Evolutionary conservation across 2,329 filamentous ascomycete genomes (phyloP).

Genomic region (Neonectria neomacrospora): DNA sequence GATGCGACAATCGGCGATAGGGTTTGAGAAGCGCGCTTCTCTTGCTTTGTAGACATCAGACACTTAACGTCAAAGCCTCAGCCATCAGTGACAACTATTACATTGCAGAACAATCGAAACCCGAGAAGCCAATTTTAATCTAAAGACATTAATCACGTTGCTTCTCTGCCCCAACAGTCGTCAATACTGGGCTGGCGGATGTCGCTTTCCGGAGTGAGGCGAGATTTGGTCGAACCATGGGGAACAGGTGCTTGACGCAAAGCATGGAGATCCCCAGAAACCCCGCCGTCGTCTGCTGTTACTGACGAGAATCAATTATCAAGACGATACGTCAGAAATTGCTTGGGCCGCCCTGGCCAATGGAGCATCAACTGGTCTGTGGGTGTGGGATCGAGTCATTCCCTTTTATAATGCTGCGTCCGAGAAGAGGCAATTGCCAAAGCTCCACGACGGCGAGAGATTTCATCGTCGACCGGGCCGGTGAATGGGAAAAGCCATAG

Average conservation of each 20-base stretch:
- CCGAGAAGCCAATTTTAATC: too few species aligned
- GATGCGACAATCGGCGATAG: too few species aligned
- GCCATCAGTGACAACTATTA: neutral
- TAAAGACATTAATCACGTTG: neutral
- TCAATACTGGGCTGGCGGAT: neutral
- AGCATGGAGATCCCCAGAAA: neutral
- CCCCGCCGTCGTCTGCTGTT: neutral
- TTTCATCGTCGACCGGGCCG: neutral
- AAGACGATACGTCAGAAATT: neutral
- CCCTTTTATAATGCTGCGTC: neutral
- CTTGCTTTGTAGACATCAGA: neutral
- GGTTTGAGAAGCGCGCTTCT: neutral
- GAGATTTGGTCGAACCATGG: conserved; percentile 5
- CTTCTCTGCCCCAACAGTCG: neutral
- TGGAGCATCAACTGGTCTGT: neutral
- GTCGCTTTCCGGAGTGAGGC: neutral
- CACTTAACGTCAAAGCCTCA: neutral
- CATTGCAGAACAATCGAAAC: neutral
- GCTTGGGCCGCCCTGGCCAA: neutral
- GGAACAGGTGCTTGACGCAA: neutral
- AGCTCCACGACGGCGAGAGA: neutral
- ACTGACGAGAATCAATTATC: neutral
- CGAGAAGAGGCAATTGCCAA: neutral
- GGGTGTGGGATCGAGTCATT: neutral
- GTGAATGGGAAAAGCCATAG: neutral